Percentiles rank a stretch among this genome's conserved stretches.
Evolutionary conservation across 257 asterid genomes (phyloP).

Genomic region (Jaltomata sinuosa): DNA sequence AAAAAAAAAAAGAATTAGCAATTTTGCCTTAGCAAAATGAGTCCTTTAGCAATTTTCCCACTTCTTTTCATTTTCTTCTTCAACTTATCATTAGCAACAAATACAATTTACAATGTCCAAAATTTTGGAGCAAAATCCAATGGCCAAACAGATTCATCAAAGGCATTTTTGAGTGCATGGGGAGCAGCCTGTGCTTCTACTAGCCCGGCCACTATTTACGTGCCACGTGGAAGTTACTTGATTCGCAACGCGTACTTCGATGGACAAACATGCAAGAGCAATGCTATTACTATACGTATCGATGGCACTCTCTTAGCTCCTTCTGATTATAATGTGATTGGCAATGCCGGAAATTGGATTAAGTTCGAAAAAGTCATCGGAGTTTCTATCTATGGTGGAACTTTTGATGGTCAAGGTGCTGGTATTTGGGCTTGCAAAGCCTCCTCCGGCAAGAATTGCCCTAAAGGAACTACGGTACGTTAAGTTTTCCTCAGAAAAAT

Average conservation of each 20-base stretch:
- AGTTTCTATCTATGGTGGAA: not conserved
- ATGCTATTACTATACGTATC: not conserved
- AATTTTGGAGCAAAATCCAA: not conserved
- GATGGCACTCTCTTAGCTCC: not conserved
- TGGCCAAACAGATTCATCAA: not conserved
- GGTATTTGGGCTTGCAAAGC: not conserved
- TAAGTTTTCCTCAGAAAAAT: not conserved
- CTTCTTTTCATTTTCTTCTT: not conserved
- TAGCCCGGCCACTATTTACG: not conserved
- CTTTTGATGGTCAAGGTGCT: not conserved
- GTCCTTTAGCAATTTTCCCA: not conserved
- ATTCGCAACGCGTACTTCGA: not conserved
- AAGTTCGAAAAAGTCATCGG: not conserved
- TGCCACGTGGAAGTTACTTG: not conserved
- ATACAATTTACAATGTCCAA: not conserved
- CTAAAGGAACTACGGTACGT: not conserved
- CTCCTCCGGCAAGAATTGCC: not conserved
- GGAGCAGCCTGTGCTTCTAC: not conserved
- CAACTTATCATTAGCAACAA: not conserved
- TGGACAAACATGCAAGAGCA: not conserved
- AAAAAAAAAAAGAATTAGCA: not conserved
- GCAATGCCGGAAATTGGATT: not conserved
- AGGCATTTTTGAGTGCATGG: not conserved
- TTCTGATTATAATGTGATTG: not conserved
- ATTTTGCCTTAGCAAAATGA: not conserved